These are phyloP conservation scores for Xylona heveae DNA, from an alignment of 495 filamentous ascomycete genomes.

Conservation along the genomic window DNA sequence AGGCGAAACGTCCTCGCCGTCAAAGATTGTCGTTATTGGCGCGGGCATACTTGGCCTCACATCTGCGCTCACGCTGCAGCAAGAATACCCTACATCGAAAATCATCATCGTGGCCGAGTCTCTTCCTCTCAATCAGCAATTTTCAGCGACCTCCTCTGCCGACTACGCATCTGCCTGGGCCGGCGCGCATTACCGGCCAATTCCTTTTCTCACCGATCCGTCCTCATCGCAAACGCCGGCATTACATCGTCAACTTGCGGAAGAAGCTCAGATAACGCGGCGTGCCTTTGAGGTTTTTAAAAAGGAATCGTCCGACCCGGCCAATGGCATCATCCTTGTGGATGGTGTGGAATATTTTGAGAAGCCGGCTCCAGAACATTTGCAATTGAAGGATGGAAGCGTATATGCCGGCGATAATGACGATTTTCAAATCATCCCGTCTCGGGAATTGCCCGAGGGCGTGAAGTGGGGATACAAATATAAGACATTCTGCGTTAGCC, in stretches of 20 bases:
- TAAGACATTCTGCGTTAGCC: slow-evolving; percentile 34
- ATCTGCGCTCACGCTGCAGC: slow-evolving; percentile 27
- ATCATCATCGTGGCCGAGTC: slow-evolving; percentile 34
- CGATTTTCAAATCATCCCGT: slow-evolving; percentile 21
- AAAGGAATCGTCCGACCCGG: slow-evolving; percentile 18
- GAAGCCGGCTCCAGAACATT: slow-evolving; percentile 18
- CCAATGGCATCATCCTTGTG: slow-evolving; percentile 28
- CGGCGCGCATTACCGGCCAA: slow-evolving; percentile 38
- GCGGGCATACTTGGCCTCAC: slow-evolving; percentile 38
- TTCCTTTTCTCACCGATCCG: slow-evolving; percentile 23
- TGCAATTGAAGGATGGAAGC: slow-evolving; percentile 9
- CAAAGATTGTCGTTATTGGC: too few species aligned
- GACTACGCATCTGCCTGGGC: slow-evolving; percentile 46
- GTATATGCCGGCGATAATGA: slow-evolving; percentile 21
- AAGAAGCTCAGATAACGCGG: slow-evolving; percentile 26
- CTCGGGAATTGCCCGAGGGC: slow-evolving; percentile 21
- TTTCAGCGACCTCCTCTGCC: slow-evolving; percentile 25
- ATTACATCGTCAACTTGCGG: slow-evolving; percentile 22
- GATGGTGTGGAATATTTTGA: slow-evolving; percentile 40
- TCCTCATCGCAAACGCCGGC: too few species aligned
- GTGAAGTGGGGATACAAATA: slow-evolving; percentile 35
- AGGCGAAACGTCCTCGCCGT: too few species aligned
- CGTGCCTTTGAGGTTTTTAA: slow-evolving; percentile 30
- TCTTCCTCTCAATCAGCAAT: slow-evolving; percentile 24
- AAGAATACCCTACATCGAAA: slow-evolving; percentile 15